Evolutionary conservation across 2,329 filamentous ascomycete genomes (phyloP), one percentile per base, ranked within the genome.

Genomic region (Colletotrichum sp.): DNA sequence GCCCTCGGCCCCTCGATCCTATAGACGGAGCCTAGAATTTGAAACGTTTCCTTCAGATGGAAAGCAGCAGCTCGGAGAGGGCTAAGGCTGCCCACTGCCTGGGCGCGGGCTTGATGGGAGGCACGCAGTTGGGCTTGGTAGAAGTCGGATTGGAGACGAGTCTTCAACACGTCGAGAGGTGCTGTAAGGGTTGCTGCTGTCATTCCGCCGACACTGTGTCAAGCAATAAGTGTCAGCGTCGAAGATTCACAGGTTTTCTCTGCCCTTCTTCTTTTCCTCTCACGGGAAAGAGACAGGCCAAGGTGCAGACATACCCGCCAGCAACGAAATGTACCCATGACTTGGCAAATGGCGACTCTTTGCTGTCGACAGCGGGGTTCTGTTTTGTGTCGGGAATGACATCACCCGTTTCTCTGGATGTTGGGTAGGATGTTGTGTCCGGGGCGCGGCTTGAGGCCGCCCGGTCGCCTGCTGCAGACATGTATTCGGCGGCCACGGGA

Each of bases 291-390:
- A 72, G 76, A 75, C 52, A 62, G 78, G 39, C 75, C 64, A 30
- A 36, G 44, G 36, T 60, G 15, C 59, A 28, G 7, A 87, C 91
- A 81, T 90, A 98, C 95, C 93, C 96, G 89, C 96, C 96, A 71
- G 96, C 96, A 75, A 98, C 91, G 81, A 98, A 93, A 88, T 98
- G 96, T 77, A 96, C 95, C 94, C 95, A 98, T 84, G 95, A 96
- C 85, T 96, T 96, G 21, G 93, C 89, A 80, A 91, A 90, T 3
- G 90, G 89, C 49, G 88, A 84, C 18, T 84, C 82, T 78, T 88
- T 86, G 70, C 83, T 79, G 65, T 26, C 67, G 68, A 73, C 78
- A 55, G 55, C 75, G 67, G 64, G 80, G 73, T 77, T 83, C 78
- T 71, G 77, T 21, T 79, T 78, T 70, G 86, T 87, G 69, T 88